Base-by-base conservation (phyloP, 2,329 filamentous ascomycete species). In the Stagonosporopsis rhizophila region DNA sequence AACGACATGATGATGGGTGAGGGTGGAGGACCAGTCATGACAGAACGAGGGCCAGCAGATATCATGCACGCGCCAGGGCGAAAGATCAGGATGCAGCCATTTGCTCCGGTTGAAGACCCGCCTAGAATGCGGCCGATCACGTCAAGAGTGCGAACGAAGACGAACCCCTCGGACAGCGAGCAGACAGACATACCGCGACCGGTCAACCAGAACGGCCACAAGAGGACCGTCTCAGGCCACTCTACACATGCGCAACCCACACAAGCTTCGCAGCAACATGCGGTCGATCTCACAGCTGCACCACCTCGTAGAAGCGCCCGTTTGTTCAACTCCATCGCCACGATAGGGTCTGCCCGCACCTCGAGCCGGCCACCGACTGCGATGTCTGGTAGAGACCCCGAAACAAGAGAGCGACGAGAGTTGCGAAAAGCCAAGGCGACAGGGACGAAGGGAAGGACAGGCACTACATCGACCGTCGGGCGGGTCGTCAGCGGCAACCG, bases 201-300 rank as follows among this genome's bases (percentile, higher is more conserved):
- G 7, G 70, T 74, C 34, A 71, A 71, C 44, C 68, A 77, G 59
- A 74, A 75, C 30, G 90, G 93, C 58, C 87, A 92, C 73, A 98
- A 97, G 78, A 87, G 94, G 65, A 97, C 92, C 1, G 85, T 96
- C n/a, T 96, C 94, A 37, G 94, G 94, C 4, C 91, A 96, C 65
- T 79, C 81, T 6, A 69, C 76, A n/a, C 75, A 77, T 17, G 28
- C 52, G 14, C 60, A 75, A 25, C 73, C 76, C 38, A 34, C 50
- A 15, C 64, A 65, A 59, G 71, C 28, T 60, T 66, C 45, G 57
- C 72, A 52, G 34, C 53, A 49, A n/a, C 61, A 66, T 34, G 32
- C 62, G 4, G 50, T 63, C n/a, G 77, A 79, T 52, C 72, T 74
- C n/a, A 74, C 78, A n/a, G 74, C 78, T 20, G 77, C 77, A 27